Evolutionary conservation across 1,284 basidiomycete species (phyloP), one percentile per base, ranked within the genome.

Genomic region (Athelia psychrophila): DNA sequence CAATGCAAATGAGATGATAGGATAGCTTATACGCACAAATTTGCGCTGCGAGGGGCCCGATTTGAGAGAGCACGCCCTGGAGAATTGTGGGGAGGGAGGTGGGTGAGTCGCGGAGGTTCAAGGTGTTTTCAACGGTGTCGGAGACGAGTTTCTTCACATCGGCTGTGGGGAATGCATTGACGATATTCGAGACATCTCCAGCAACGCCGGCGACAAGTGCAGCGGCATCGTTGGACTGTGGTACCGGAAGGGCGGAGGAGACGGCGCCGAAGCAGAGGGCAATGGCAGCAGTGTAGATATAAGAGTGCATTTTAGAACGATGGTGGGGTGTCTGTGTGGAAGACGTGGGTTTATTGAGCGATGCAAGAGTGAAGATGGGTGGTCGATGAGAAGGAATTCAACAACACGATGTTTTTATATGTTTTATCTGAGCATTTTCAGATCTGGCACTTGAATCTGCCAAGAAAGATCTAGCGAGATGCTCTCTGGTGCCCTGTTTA

Each of bases 221-320:
- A 24, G 58, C 19, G 40, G 69, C 56, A 53, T 61, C 56, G 23
- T 50, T 24, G 52, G 32, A 60, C 25, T 16, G 48, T 20, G 40
- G 35, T 36, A 20, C 40, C 10, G 36, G 35, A 49, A 25, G 42
- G 35, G 58, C 49, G 54, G 65, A n/a, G n/a, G n/a, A 57, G 33
- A 42, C 38, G 16, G 61, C 57, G 19, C 60, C 60, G 56, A 78
- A 65, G 48, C 73, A 69, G 49, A 72, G 61, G 53, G 70, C 59
- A 51, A 74, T 65, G 60, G 73, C 49, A 65, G 69, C 51, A 57
- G 70, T 63, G 58, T 73, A 60, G 60, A 59, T 64, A 68, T 79
- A 76, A 57, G 75, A 76, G 67, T 65, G 70, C 78, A 80, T 80
- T 64, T 64, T 62, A 53, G 63, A 76, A 72, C 54, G 74, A 74